Conservation (phyloP, 768 basidiomycete species). For the Chalciporus pseudorubinellus region DNA sequence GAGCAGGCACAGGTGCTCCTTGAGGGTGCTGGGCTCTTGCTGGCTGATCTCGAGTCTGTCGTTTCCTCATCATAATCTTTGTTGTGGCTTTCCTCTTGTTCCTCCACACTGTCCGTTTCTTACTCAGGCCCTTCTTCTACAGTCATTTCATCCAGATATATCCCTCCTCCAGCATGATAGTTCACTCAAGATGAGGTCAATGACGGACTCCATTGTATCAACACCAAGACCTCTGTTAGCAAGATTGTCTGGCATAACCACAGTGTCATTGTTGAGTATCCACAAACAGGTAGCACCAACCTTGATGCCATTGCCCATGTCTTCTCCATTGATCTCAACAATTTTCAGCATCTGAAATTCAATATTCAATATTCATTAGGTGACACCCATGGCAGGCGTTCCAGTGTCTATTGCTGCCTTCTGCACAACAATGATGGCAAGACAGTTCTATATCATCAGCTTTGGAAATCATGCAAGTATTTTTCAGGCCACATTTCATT, state of each 20-base stretch:
- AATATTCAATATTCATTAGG: background rate
- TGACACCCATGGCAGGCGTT: background rate
- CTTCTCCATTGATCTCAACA: background rate
- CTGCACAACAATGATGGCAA: background rate
- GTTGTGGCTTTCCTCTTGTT: background rate
- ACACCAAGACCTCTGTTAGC: background rate
- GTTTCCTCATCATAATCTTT: background rate
- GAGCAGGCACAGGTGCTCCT: background rate
- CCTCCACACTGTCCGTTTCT: background rate
- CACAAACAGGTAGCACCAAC: background rate
- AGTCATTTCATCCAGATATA: background rate
- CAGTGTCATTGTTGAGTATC: background rate
- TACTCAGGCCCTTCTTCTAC: background rate
- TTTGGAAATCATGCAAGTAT: background rate
- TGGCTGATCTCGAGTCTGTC: background rate
- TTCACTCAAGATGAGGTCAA: background rate
- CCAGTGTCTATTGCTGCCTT: background rate
- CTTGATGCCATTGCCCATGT: background rate
- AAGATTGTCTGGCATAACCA: background rate
- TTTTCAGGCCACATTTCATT: background rate
- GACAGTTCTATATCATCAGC: background rate
- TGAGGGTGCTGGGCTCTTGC: slow-evolving; percentile 1
- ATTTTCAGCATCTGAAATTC: background rate
- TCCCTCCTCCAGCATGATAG: background rate
- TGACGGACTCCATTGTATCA: background rate